phyloP scores from a whole-genome alignment of 805 yeast species.

The Komagataella pseudopastoris region DNA sequence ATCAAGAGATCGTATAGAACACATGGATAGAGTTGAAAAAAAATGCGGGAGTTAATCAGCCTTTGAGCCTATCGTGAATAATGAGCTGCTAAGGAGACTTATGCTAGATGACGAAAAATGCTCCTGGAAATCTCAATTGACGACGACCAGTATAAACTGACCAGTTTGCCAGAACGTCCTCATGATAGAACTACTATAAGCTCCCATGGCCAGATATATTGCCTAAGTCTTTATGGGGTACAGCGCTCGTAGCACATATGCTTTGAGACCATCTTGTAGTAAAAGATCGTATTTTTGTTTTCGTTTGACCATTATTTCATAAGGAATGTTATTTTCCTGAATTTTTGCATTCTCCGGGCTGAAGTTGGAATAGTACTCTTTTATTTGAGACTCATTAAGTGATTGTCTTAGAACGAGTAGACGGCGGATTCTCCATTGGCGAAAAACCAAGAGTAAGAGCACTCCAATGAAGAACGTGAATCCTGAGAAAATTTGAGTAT shows the following conservation, averaged over 20 bases:
- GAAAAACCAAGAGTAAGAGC: constrained; percentile 27
- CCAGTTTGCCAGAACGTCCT: neutral
- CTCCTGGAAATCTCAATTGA: too few relatives aligned
- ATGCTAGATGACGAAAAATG: too few relatives aligned
- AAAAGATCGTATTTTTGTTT: neutral
- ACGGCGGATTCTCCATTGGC: constrained; percentile 37
- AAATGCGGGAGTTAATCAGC: too few relatives aligned
- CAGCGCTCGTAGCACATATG: neutral
- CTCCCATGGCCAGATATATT: too few relatives aligned
- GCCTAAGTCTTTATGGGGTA: neutral
- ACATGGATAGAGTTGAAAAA: too few relatives aligned
- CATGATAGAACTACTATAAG: too few relatives aligned
- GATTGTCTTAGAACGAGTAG: constrained; percentile 10
- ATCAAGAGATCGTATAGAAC: too few relatives aligned
- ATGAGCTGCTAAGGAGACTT: too few relatives aligned
- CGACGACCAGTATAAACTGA: neutral
- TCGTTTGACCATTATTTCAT: neutral
- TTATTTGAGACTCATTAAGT: neutral
- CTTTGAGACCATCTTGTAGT: neutral
- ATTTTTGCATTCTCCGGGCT: neutral
- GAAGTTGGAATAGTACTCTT: neutral
- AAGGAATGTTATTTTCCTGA: neutral
- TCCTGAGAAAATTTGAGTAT: constrained; percentile 52
- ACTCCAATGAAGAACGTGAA: constrained; percentile 27
- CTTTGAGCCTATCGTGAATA: too few relatives aligned